A percentile compares a stretch with the other conserved stretches of the same genome.
Conservation (phyloP, 345 rosid genomes). For the Salix purpurea region DNA sequence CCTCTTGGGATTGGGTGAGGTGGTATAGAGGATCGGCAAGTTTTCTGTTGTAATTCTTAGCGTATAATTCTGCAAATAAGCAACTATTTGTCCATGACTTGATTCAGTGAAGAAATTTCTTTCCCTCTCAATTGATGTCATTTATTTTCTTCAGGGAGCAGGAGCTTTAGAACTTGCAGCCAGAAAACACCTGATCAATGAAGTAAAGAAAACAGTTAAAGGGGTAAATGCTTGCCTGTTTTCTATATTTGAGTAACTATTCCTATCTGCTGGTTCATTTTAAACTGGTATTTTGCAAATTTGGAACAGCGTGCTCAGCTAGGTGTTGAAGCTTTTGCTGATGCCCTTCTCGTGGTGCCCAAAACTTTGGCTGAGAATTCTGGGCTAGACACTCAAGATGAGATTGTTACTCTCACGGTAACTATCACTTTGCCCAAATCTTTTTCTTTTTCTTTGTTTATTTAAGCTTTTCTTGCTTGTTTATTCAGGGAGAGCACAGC, state of each 20-base stretch:
- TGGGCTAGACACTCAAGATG: constrained; percentile 96
- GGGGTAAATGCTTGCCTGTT: constrained; percentile 55
- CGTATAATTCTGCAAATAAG: background rate
- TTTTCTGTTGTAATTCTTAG: too few relatives aligned
- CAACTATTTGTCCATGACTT: background rate
- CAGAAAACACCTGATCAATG: constrained; percentile 72
- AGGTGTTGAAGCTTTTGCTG: constrained; percentile 95
- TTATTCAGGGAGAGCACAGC: constrained; percentile 83
- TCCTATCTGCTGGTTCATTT: background rate
- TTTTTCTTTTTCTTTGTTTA: too few relatives aligned
- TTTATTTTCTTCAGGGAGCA: constrained; percentile 60
- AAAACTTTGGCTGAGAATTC: constrained; percentile 96
- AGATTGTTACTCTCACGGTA: constrained; percentile 81
- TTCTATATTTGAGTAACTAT: background rate
- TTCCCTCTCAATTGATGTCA: background rate
- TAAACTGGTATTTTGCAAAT: background rate
- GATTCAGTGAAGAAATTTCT: background rate
- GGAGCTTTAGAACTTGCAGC: constrained; percentile 99
- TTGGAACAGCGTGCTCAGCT: constrained; percentile 85
- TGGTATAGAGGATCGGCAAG: background rate
- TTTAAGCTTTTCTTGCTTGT: constrained; percentile 3
- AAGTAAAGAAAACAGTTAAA: constrained; percentile 84
- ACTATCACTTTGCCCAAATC: background rate
- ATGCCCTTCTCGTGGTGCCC: constrained; percentile 95
- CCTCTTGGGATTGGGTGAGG: background rate